These are phyloP conservation scores for Pelargonium cotyledonis DNA, from an alignment of 441 rosid genomes.

Conservation along the genomic window DNA sequence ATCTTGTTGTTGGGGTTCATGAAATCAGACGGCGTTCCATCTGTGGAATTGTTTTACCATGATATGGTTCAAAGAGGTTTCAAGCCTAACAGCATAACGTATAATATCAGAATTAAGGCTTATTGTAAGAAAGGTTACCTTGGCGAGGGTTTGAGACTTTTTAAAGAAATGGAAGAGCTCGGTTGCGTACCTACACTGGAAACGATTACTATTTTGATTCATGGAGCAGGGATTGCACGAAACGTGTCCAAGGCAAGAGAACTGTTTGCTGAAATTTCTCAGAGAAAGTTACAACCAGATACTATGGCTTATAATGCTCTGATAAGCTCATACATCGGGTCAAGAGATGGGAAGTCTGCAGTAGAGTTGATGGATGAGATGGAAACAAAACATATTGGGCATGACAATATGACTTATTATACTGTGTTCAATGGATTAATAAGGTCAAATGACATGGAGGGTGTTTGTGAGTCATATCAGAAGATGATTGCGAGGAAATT, in stretches of 20 bases:
- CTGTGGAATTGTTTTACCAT: conserved; percentile 71
- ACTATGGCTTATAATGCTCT: conserved; percentile 68
- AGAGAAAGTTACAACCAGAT: conserved; percentile 49
- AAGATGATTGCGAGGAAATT: conserved; percentile 50
- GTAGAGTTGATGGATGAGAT: conserved; percentile 61
- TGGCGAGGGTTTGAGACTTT: conserved; percentile 61
- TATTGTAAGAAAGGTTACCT: conserved; percentile 65
- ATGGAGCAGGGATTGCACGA: conserved; percentile 64
- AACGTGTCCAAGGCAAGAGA: conserved; percentile 53
- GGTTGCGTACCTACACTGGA: conserved; percentile 38
- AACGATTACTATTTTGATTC: conserved; percentile 68
- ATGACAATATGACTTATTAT: conserved; percentile 59
- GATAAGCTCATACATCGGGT: conserved; percentile 46
- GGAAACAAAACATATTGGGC: conserved; percentile 44
- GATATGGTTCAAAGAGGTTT: conserved; percentile 73
- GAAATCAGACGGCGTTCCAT: conserved; percentile 61
- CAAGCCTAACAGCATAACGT: conserved; percentile 45
- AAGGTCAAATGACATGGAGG: conserved; percentile 42
- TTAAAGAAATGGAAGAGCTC: conserved; percentile 56
- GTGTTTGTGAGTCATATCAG: conserved; percentile 39
- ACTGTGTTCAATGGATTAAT: conserved; percentile 60
- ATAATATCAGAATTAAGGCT: conserved; percentile 62
- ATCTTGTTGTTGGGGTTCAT: conserved; percentile 75
- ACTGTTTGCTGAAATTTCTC: conserved; percentile 58
- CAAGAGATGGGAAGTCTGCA: conserved; percentile 48